Conservation (phyloP, 2,329 filamentous ascomycete species). For the Aspergillaceae sp. region DNA sequence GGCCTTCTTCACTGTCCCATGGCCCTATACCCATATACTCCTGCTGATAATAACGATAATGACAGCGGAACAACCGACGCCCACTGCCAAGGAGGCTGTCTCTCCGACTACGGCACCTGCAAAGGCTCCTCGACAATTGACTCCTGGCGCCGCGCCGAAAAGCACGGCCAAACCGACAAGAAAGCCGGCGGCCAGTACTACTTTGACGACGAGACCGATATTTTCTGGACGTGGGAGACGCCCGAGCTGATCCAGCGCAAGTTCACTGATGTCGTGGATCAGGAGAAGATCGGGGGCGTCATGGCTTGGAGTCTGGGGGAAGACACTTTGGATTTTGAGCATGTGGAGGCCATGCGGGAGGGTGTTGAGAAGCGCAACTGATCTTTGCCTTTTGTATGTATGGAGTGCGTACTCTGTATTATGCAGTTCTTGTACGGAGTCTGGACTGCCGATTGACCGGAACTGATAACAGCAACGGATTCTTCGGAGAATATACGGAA, state of each 20-base stretch:
- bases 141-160: constrained; percentile 51
- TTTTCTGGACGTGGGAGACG: constrained; percentile 71
- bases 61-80: constrained; percentile 24
- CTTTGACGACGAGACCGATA: constrained; percentile 49
- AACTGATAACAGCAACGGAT: too few species aligned
- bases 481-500: too few species aligned
- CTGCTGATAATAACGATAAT: constrained; percentile 7
- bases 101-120: constrained; percentile 33
- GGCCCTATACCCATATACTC: not conserved
- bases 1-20: not conserved
- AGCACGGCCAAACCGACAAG: constrained; percentile 49
- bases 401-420: too few species aligned
- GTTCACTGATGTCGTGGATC: constrained; percentile 51
- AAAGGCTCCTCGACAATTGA: constrained; percentile 43
- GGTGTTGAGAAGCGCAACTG: constrained; percentile 12
- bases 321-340: constrained; percentile 43
- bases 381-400: not conserved
- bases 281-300: constrained; percentile 55
- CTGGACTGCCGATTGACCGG: too few species aligned
- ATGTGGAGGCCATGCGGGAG: constrained; percentile 37
- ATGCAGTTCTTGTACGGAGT: too few species aligned
- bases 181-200: constrained; percentile 58
- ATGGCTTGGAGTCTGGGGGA: constrained; percentile 71
- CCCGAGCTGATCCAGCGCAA: constrained; percentile 53
- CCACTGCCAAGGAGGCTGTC: constrained; percentile 26